Conservation (phyloP, 2,329 filamentous ascomycete species). For the Aspergillus piperis region DNA sequence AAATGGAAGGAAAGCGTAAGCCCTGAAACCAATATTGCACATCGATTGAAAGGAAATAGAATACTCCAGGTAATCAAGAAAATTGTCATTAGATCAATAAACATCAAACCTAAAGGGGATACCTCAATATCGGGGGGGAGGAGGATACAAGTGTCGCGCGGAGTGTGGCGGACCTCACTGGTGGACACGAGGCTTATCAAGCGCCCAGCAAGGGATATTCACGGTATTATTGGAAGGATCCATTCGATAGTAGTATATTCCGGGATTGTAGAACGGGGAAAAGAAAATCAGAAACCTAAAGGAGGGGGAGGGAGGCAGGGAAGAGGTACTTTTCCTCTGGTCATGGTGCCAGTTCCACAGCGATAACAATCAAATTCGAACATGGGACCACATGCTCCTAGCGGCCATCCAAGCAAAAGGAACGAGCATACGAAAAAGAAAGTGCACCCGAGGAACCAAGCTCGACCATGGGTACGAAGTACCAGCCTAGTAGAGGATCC, state of each 20-base stretch:
- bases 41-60: background rate
- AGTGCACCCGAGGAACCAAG: background rate
- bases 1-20: background rate
- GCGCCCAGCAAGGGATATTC: slow-evolving; percentile 26
- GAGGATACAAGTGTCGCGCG: background rate
- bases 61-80: slow-evolving; percentile 1
- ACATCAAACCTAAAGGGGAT: slow-evolving; percentile 7
- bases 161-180: slow-evolving; percentile 8
- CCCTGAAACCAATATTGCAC: background rate
- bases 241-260: slow-evolving; percentile 23
- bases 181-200: slow-evolving; percentile 29
- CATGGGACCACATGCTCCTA: background rate
- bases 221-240: slow-evolving; percentile 15
- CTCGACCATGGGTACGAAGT: background rate
- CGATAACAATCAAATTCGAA: background rate
- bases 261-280: background rate
- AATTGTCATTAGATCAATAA: slow-evolving; percentile 5
- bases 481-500: background rate
- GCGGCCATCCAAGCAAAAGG: background rate
- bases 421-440: slow-evolving; percentile 5
- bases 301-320: background rate
- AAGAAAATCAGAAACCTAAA: too few species aligned
- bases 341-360: background rate
- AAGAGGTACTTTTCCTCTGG: background rate
- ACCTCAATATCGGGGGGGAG: slow-evolving; percentile 10